Evolutionary conservation across 371 early-diverging fungal species (phyloP), one percentile per base, ranked within the genome.

Genomic region (Mortierella sp.): DNA sequence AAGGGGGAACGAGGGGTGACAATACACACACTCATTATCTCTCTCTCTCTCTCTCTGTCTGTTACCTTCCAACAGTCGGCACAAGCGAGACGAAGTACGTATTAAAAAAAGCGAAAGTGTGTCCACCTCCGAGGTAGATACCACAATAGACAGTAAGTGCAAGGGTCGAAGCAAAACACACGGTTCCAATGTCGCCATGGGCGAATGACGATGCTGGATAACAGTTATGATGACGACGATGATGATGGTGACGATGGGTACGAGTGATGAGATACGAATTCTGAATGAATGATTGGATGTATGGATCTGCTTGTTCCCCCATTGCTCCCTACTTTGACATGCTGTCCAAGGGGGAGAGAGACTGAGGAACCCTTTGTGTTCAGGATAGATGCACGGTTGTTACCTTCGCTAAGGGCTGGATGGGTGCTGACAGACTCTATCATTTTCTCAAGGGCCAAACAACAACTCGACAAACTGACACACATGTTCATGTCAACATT

Each of bases 1-100:
- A 14, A 60, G 60, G 32, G 18, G 60, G 60, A 32, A 60, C 60
- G 60, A 60, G 60, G 60, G 60, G 60, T 18, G 60, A 60, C 60
- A 32, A 32, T 16, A 60, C 49, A 49, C 14, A 51, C 51, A 21
- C 51, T 4, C 51, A 21, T 16, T 49, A 16, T 21, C 49, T 60
- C 60, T 32, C 27, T n/a, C n/a, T 55, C 55, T 55, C n/a, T 29
- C 32, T 16, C 32, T 32, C 35, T 14, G 10, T 58, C 12, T 32
- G n/a, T 1, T 5, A 12, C 32, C 16, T 14, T 58, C 29, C 35
- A 60, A 60, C 32, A 60, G 60, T 32, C 60, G 60, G 14, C 35
- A 60, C n/a, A 8, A 21, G n/a, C n/a, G 24, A 55, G n/a, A 55
- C 8, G 11, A 58, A 58, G 2, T n/a, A 58, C 8, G n/a, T 58